Evolutionary conservation across 768 basidiomycete species (phyloP), one percentile per base, ranked within the genome.

Genomic region (Inosperma sp.): DNA sequence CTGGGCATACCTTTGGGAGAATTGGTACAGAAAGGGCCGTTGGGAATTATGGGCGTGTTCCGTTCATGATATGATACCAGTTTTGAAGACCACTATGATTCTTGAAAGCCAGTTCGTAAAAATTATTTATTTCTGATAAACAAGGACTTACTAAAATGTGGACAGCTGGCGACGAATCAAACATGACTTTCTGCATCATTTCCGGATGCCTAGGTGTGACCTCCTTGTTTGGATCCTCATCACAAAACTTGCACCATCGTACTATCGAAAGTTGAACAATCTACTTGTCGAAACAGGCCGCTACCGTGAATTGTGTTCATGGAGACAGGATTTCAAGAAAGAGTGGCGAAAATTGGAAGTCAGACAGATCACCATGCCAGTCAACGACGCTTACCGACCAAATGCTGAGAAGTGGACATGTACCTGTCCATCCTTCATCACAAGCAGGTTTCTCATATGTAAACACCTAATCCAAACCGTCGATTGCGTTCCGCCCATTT

Each of bases 81-180:
- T 48, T 4, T 40, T 67, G 22, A 64, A 61, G 44, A 67, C 62
- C 3, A 67, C 61, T 13, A 67, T 67, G 62, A 62, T 60, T 21
- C 22, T 62, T 27, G 60, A 68, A 50, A 56, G 37, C 42, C 62
- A 63, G 64, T 65, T 43, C 52, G 61, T 55, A 16, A 26, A 22
- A 35, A 21, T 25, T 26, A 10, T n/a, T 27, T 49, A 42, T 33
- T 12, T 12, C 31, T 43, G 25, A 53, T 37, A 43, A 21, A 23
- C 1, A 37, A 8, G 7, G 39, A 48, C 23, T 45, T 17, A 55
- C 53, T 26, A 7, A 46, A n/a, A 13, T 31, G n/a, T n/a, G n/a
- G n/a, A n/a, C 30, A 66, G 65, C 49, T 69, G 67, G 67, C 59
- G 59, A 3, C 52, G 53, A 9, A 67, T 69, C 37, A 69, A 69